Conservation (phyloP, 2,329 filamentous ascomycete species). For the Colletotrichum abscissum region DNA sequence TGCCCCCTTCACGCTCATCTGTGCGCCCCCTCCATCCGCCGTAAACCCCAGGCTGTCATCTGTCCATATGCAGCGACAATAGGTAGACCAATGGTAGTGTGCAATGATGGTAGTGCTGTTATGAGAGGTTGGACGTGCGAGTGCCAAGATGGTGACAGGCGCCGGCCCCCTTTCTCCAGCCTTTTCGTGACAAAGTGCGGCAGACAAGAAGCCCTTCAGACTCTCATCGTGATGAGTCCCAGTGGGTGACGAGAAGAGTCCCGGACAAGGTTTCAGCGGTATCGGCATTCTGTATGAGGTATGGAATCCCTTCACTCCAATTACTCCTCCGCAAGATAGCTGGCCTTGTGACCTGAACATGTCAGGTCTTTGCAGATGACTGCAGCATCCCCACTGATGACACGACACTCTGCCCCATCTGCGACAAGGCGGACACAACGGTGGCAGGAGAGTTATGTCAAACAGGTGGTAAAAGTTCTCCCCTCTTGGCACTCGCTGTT, state of each 20-base stretch:
- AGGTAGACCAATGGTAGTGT: not conserved
- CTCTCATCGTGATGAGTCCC: not conserved
- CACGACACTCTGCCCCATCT: slow-evolving; percentile 5
- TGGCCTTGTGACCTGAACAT: not conserved
- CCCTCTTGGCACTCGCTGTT: not conserved
- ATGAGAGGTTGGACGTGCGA: not conserved
- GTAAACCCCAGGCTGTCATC: slow-evolving; percentile 13
- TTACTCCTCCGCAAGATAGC: not conserved
- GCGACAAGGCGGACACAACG: not conserved
- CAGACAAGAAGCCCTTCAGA: not conserved
- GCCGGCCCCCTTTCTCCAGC: slow-evolving; percentile 14
- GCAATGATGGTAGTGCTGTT: not conserved
- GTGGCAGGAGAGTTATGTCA: not conserved
- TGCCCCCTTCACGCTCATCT: not conserved
- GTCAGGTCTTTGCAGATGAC: not conserved
- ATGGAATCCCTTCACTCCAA: not conserved
- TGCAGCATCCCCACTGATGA: slow-evolving; percentile 4
- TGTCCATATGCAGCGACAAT: not conserved
- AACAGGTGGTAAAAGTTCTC: not conserved
- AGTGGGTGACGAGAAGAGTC: not conserved
- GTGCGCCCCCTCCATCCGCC: not conserved
- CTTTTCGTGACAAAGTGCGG: not conserved
- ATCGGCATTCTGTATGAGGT: not conserved
- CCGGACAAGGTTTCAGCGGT: not conserved
- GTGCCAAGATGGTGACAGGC: not conserved